Base-by-base conservation (phyloP, 1,284 basidiomycete genomes). In the Flammula alnicola region DNA sequence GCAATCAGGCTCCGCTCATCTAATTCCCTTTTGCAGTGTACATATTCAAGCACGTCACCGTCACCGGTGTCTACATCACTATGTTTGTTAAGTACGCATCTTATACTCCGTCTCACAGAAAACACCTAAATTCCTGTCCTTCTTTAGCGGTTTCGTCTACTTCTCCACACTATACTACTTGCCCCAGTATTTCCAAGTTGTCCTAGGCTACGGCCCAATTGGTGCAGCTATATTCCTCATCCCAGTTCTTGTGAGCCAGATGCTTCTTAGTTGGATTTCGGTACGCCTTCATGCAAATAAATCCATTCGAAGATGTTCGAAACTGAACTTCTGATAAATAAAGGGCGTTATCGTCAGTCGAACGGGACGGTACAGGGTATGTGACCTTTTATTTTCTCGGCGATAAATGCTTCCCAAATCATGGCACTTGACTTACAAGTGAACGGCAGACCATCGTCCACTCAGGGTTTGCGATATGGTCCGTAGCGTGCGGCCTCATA, bases 151-250 rank as follows among this genome's bases (percentile, higher is more conserved):
- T 8, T 79, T 83, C 56, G 73, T 83, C 5, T 83, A 84, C 65
- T 84, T 78, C 64, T 81, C 78, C 3, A 73, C 80, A 2, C 57
- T 84, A 8, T 86, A 79, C 60, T 85, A 88, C 58, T 75, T 91
- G 0, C 88, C 88, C 0, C 84, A 88, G 54, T 91, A 82, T 64
- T 87, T 88, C 64, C 88, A 91, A 67, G 79, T 89, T 3, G 84
- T 80, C 2, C 69, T 85, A 14, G 83, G 81, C 2, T 85, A 77
- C 54, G 76, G 78, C 5, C 80, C 87, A 0, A 80, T 88, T 30
- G 77, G 77, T 7, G 72, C 72, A 7, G 86, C 84, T 2, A 70
- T 85, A 4, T 80, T 87, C 50, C 73, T 89, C 4, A 76, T 90
- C 4, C 85, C 86, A 0, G 70, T 88, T 14, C 74, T 88, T 16